Evolutionary conservation across 495 filamentous ascomycete species (phyloP).

Genomic region (Cercophora newfieldiana): DNA sequence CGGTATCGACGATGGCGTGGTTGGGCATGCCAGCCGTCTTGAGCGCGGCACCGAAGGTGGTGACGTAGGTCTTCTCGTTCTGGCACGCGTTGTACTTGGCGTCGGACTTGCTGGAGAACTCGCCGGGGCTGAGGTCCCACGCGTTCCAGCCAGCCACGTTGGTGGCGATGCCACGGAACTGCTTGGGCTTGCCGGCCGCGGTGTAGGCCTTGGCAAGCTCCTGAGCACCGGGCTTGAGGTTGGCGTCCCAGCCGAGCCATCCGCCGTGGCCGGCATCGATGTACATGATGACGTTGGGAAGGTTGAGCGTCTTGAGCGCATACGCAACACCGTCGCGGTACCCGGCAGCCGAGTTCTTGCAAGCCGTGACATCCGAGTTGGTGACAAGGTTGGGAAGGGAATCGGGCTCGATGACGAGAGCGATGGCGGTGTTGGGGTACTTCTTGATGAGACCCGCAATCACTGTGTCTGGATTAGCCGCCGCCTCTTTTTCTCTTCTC

Average conservation of each 20-base stretch:
- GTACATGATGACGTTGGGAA: conserved; percentile 82
- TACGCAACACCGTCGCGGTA: conserved; percentile 74
- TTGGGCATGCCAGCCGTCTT: conserved; percentile 62
- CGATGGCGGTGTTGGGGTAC: conserved; percentile 55
- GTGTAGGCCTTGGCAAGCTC: conserved; percentile 69
- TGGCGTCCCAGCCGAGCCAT: conserved; percentile 82
- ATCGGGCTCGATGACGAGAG: conserved; percentile 70
- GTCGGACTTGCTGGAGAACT: conserved; percentile 61
- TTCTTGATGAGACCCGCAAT: conserved; percentile 58
- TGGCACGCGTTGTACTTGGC: conserved; percentile 56
- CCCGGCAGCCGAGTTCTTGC: conserved; percentile 59
- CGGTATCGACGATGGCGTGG: conserved; percentile 72
- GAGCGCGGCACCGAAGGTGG: conserved; percentile 64
- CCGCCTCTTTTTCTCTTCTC: conserved; percentile 27
- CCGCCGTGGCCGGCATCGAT: conserved; percentile 79
- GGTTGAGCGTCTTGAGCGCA: conserved; percentile 67
- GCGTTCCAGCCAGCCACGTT: conserved; percentile 81
- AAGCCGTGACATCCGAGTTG: conserved; percentile 64
- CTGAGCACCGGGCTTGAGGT: conserved; percentile 69
- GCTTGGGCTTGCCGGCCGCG: conserved; percentile 60
- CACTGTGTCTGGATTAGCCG: conserved; percentile 44
- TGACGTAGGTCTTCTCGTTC: conserved; percentile 75
- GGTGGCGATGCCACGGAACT: conserved; percentile 71
- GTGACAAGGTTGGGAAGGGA: conserved; percentile 80
- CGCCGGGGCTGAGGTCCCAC: conserved; percentile 61